Base-by-base conservation (phyloP, 2,329 filamentous ascomycete species). In the Ustulina deusta region DNA sequence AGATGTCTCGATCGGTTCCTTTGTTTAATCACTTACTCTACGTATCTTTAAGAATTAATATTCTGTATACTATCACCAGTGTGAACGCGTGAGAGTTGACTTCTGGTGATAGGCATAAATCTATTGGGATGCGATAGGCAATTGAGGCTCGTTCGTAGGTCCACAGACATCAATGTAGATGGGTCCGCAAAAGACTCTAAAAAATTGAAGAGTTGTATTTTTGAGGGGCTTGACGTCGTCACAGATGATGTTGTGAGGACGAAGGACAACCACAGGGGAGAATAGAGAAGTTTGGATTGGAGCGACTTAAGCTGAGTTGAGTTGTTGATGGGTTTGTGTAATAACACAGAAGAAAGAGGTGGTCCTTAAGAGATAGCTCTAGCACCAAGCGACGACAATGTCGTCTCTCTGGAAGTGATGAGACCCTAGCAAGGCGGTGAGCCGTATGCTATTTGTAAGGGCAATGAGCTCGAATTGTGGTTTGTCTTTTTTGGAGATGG, bases 151-250 rank as follows among this genome's bases (percentile, higher is more conserved):
- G 81, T 83, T 73, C 85, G 85, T 74, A 85, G 78, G 80, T 86
- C 84, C 85, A 86, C 83, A 84, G 85, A 87, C 85, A 87, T 87
- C 84, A 86, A 86, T 84, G 74, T 84, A 76, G 82, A 78, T 72
- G 80, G 78, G 71, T 62, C 64, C 61, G 66, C 71, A 66, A 70
- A 71, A 60, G 61, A 65, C 68, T 63, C 70, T 70, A 71, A 72
- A 73, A 72, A 69, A 51, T 65, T 66, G 25, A 60, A 59, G 44
- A n/a, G 32, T 60, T 65, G 61, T 63, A 52, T 56, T 70, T 63
- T 60, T 34, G 63, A 66, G 69, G 58, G 63, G 61, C 32, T 48
- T 66, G 58, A 64, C 66, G 71, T 69, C 71, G 69, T 72, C 70
- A 73, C 69, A 42, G 59, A 65, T 59, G 55, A 65, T 56, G 42